Percentiles rank a stretch among this genome's conserved stretches.
Evolutionary conservation across 148 eudicot species (phyloP).

Genomic region (Vaccinium darrowii): DNA sequence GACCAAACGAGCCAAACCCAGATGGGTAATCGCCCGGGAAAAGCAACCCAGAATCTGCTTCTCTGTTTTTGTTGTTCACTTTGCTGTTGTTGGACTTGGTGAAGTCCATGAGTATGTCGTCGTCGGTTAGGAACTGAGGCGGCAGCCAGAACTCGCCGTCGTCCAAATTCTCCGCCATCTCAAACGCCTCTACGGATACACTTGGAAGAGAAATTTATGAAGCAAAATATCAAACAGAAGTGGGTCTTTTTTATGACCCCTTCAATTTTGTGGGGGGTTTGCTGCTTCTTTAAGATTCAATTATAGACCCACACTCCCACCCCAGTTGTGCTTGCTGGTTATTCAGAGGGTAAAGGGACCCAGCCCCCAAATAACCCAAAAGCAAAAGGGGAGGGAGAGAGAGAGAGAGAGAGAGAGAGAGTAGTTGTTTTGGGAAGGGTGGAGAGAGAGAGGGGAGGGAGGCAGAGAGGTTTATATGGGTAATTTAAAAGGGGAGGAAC

Average conservation of each 20-base stretch:
- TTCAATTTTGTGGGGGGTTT: neutral
- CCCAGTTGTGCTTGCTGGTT: conserved; percentile 6
- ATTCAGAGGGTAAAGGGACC: conserved; percentile 9
- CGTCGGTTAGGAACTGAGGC: conserved; percentile 67
- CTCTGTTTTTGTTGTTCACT: neutral
- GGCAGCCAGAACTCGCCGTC: conserved; percentile 79
- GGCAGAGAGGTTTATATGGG: neutral
- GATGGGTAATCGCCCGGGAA: neutral
- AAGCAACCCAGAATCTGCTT: neutral
- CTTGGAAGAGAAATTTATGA: too few relatives aligned
- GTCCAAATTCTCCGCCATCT: conserved; percentile 45
- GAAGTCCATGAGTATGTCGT: conserved; percentile 57
- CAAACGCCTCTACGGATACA: neutral
- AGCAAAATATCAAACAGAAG: neutral
- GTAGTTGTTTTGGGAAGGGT: neutral
- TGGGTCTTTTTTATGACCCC: neutral
- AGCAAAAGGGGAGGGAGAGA: neutral
- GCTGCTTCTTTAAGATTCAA: conserved; percentile 23
- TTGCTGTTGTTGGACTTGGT: neutral
- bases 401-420: neutral
- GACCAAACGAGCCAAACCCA: conserved; percentile 21
- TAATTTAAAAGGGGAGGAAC: neutral
- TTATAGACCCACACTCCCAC: neutral
- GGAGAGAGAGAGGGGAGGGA: neutral
- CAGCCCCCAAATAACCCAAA: neutral